Conservation (phyloP, 768 basidiomycete species). For the Postia placenta region DNA sequence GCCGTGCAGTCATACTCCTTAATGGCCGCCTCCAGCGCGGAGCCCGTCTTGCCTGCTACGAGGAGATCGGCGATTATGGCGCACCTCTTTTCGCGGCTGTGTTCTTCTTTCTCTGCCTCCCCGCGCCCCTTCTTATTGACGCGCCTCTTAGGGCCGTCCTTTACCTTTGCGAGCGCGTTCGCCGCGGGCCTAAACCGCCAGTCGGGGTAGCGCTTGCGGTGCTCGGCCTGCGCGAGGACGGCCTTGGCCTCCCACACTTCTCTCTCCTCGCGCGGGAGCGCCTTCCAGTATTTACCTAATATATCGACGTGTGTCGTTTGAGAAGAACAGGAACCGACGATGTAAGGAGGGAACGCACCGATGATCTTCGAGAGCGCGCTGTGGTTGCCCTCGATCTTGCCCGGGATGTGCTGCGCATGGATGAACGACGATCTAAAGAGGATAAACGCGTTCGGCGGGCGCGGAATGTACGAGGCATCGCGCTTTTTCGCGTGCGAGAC, state of each 20-base stretch:
- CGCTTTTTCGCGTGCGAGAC: conserved; percentile 54
- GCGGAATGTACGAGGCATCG: conserved; percentile 71
- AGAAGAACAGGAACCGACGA: not conserved
- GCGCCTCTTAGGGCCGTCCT: conserved; percentile 34
- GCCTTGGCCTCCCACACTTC: conserved; percentile 76
- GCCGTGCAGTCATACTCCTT: conserved; percentile 48
- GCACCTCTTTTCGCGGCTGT: conserved; percentile 53
- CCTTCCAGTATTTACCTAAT: conserved; percentile 72
- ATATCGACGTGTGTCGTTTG: not conserved
- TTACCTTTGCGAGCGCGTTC: conserved; percentile 36
- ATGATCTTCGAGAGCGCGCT: conserved; percentile 79
- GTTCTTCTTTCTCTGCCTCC: conserved; percentile 33
- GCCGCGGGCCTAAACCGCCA: conserved; percentile 77
- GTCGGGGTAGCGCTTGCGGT: conserved; percentile 69
- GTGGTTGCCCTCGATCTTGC: conserved; percentile 75
- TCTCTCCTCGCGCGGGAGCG: conserved; percentile 59
- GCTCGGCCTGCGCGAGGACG: conserved; percentile 63
- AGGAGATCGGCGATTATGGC: conserved; percentile 65
- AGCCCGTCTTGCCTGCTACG: conserved; percentile 60
- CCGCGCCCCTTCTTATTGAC: conserved; percentile 27
- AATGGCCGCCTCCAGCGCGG: conserved; percentile 55
- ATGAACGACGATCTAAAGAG: conserved; percentile 80
- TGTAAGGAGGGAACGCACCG: conserved; percentile 35
- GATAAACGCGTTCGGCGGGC: conserved; percentile 83
- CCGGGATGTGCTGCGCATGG: conserved; percentile 64